A percentile compares a stretch with the other conserved stretches of the same genome.
phyloP scores from a whole-genome alignment of 352 stramenopile genomes.

The Globisporangium spiculum region DNA sequence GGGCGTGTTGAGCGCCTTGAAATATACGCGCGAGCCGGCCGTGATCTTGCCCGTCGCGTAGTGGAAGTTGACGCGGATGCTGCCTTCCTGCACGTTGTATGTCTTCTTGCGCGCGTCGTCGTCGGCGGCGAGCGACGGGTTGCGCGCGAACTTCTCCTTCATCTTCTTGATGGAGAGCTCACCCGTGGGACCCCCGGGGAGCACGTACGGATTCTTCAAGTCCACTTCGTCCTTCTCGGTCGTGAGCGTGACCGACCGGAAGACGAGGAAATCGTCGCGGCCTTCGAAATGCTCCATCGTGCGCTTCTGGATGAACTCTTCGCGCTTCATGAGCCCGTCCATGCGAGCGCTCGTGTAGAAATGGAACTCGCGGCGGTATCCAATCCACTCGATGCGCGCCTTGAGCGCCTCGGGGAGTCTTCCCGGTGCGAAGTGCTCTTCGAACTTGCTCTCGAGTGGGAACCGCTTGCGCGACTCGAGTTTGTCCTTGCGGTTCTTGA shows the following conservation, averaged over 20 bases:
- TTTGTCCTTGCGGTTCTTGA: conserved; percentile 90
- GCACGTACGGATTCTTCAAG: conserved; percentile 74
- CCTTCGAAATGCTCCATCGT: conserved; percentile 86
- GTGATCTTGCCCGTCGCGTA: conserved; percentile 93
- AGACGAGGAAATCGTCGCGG: conserved; percentile 84
- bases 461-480: conserved; percentile 75
- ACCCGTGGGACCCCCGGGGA: conserved; percentile 63
- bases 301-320: conserved; percentile 88
- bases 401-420: conserved; percentile 74
- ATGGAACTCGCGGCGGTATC: conserved; percentile 81
- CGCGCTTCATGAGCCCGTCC: conserved; percentile 82
- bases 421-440: conserved; percentile 76
- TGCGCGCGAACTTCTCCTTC: conserved; percentile 90
- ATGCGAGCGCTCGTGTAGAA: conserved; percentile 91
- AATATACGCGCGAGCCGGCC: conserved; percentile 71
- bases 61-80: conserved; percentile 89
- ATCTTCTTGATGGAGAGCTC: conserved; percentile 91
- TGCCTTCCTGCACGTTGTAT: conserved; percentile 89
- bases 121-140: conserved; percentile 43
- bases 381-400: conserved; percentile 82
- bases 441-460: conserved; percentile 85
- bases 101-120: conserved; percentile 88
- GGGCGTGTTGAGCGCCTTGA: conserved; percentile 63
- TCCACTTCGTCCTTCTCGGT: conserved; percentile 77
- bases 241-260: conserved; percentile 76